These are phyloP conservation scores for Fraxinus anomala DNA, from an alignment of 257 asterid species.

Conservation along the genomic window DNA sequence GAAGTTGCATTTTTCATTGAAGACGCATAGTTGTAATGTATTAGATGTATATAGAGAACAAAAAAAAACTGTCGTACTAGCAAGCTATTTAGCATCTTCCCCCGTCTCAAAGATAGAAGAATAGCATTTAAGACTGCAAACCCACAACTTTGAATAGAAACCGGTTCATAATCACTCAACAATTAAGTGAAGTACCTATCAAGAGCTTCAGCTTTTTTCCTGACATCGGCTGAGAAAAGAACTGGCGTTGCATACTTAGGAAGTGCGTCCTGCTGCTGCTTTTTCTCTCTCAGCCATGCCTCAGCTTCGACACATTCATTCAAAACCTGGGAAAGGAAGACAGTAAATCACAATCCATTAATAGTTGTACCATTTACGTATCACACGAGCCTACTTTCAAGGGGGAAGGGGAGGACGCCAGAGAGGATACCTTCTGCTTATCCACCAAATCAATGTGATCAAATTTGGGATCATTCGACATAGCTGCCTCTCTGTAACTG, in stretches of 20 bases:
- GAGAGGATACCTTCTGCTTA: constrained; percentile 36
- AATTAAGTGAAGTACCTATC: constrained; percentile 53
- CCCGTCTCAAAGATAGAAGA: too few species aligned
- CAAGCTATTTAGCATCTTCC: not conserved
- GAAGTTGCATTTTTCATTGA: too few species aligned
- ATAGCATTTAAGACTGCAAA: too few species aligned
- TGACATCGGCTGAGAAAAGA: constrained; percentile 70
- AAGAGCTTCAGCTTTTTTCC: constrained; percentile 75
- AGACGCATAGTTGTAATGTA: not conserved
- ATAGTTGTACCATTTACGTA: not conserved
- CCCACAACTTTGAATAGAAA: too few species aligned
- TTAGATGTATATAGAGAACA: not conserved
- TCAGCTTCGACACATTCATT: constrained; percentile 86
- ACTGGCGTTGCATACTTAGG: constrained; percentile 72
- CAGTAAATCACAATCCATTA: not conserved
- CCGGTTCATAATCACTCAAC: too few species aligned
- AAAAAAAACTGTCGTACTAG: not conserved
- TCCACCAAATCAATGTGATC: constrained; percentile 83
- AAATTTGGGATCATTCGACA: constrained; percentile 68
- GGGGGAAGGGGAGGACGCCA: not conserved
- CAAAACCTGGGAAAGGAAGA: constrained; percentile 52
- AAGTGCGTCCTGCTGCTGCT: constrained; percentile 75
- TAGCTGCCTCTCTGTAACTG: constrained; percentile 87
- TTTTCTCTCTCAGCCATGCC: constrained; percentile 83
- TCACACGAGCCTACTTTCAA: not conserved